Conservation (phyloP, 1,284 basidiomycete species). For the Entoloma clypeatum region DNA sequence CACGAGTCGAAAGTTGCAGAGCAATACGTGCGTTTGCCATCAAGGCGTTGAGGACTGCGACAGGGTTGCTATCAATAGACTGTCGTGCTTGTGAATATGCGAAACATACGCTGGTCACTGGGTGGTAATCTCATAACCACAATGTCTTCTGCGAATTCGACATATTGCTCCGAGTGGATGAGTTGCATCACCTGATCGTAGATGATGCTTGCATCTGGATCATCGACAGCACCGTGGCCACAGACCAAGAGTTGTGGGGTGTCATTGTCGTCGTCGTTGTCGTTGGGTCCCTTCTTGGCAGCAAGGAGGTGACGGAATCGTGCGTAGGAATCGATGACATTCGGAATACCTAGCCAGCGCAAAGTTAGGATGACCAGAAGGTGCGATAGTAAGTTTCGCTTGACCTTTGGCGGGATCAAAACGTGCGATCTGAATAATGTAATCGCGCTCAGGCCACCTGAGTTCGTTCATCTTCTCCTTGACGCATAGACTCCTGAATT, state of each 20-base stretch:
- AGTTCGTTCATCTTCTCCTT: constrained; percentile 78
- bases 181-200: constrained; percentile 72
- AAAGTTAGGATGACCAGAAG: constrained; percentile 16
- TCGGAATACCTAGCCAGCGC: constrained; percentile 68
- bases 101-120: constrained; percentile 66
- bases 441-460: constrained; percentile 76
- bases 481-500: constrained; percentile 69
- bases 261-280: constrained; percentile 47
- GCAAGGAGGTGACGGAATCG: constrained; percentile 67
- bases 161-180: constrained; percentile 51
- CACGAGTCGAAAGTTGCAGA: constrained; percentile 75
- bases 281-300: constrained; percentile 34
- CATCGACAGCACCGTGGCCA: constrained; percentile 85
- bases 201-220: constrained; percentile 82
- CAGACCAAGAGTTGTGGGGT: constrained; percentile 81
- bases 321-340: constrained; percentile 79
- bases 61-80: neutral
- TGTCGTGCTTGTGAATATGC: neutral
- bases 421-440: constrained; percentile 81
- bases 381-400: neutral
- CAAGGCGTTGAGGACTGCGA: constrained; percentile 68
- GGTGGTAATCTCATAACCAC: constrained; percentile 77
- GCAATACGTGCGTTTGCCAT: constrained; percentile 76
- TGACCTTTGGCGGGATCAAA: constrained; percentile 62
- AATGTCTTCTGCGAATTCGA: constrained; percentile 60